These are phyloP conservation scores for Suillus brevipes DNA, from an alignment of 768 basidiomycete genomes.

Conservation along the genomic window DNA sequence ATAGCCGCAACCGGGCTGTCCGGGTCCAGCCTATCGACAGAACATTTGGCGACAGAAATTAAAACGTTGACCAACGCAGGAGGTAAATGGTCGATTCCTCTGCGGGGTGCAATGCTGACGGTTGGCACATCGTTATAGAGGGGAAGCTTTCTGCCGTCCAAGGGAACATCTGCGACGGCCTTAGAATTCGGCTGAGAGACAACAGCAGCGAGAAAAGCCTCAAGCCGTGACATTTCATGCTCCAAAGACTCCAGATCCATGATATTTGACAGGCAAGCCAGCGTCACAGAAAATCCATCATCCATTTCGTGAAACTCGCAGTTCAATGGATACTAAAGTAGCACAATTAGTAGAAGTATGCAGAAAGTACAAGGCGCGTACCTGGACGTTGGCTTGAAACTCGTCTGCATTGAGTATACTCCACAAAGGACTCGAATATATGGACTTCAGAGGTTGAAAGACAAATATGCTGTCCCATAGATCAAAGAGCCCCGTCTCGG, in stretches of 20 bases:
- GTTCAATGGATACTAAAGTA: constrained; percentile 43
- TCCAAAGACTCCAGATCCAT: constrained; percentile 28
- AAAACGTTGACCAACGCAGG: constrained; percentile 12
- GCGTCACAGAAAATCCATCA: constrained; percentile 34
- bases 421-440: constrained; percentile 20
- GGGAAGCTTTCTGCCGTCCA: not conserved
- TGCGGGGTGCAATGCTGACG: constrained; percentile 1
- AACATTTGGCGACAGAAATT: constrained; percentile 25
- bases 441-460: constrained; percentile 36
- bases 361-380: constrained; percentile 17
- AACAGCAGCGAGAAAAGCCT: constrained; percentile 20
- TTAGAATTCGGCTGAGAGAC: constrained; percentile 20
- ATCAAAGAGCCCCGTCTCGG: constrained; percentile 25
- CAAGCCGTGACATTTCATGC: constrained; percentile 19
- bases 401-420: constrained; percentile 19
- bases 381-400: constrained; percentile 29
- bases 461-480: constrained; percentile 48
- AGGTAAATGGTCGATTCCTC: constrained; percentile 10
- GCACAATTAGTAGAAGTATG: constrained; percentile 1
- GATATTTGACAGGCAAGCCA: constrained; percentile 35
- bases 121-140: not conserved
- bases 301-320: constrained; percentile 39
- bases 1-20: constrained; percentile 40
- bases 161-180: constrained; percentile 4
- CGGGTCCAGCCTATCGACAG: constrained; percentile 30